phyloP scores from a whole-genome alignment of 2,329 filamentous ascomycete genomes.

The Malbranchea zuffiana region DNA sequence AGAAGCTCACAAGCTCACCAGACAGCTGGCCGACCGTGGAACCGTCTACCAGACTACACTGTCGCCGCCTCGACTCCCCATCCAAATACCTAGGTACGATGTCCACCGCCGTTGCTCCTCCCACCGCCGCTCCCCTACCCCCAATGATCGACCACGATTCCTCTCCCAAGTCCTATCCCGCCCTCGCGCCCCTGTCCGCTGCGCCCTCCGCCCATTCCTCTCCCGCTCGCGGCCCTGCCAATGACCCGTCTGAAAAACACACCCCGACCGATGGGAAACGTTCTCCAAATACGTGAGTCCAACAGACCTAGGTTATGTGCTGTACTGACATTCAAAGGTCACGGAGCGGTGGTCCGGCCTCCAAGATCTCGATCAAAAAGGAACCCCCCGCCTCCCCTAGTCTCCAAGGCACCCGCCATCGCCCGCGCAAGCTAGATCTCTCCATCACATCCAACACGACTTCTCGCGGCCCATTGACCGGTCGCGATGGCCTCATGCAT shows the following conservation, averaged over 20 bases:
- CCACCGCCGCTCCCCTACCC: conserved; percentile 33
- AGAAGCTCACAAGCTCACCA: too few relatives aligned
- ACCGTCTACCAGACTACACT: too few relatives aligned
- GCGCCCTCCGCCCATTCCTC: conserved; percentile 27
- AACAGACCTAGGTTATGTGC: conserved; percentile 13
- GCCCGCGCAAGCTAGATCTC: conserved; percentile 37
- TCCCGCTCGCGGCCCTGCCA: conserved; percentile 25
- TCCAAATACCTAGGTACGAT: conserved; percentile 22
- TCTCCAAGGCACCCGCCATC: conserved; percentile 50
- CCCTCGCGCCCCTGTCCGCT: conserved; percentile 29
- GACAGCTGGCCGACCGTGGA: too few relatives aligned
- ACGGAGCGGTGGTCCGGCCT: conserved; percentile 40
- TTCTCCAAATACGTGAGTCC: conserved; percentile 42
- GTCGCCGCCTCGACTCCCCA: neutral
- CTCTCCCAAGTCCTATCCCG: conserved; percentile 36
- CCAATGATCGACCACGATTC: conserved; percentile 35
- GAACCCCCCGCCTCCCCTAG: conserved; percentile 77
- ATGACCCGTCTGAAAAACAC: conserved; percentile 26
- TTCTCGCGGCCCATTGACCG: conserved; percentile 57
- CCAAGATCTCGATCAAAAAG: conserved; percentile 92
- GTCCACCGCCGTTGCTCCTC: conserved; percentile 41
- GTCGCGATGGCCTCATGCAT: conserved; percentile 70
- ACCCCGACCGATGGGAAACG: conserved; percentile 41
- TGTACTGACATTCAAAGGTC: too few relatives aligned
- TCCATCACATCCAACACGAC: conserved; percentile 50